phyloP scores from a whole-genome alignment of 768 basidiomycete species.

The Hemileccinum rubropunctum region DNA sequence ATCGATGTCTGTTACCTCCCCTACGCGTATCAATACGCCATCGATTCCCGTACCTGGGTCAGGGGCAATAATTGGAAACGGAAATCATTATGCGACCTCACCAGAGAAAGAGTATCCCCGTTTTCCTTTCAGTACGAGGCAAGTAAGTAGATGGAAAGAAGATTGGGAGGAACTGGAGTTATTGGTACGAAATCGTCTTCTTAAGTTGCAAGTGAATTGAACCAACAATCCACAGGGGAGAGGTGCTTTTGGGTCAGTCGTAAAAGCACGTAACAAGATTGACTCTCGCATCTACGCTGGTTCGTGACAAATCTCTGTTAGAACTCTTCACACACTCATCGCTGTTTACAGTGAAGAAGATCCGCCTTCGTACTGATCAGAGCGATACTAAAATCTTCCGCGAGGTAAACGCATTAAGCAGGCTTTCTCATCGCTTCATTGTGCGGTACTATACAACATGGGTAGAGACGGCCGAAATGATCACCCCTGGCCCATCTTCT shows the following conservation, averaged over 20 bases:
- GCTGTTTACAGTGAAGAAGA: slow-evolving; percentile 70
- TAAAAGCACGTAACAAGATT: slow-evolving; percentile 88
- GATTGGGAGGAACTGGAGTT: slow-evolving; percentile 94
- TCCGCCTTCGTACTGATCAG: slow-evolving; percentile 72
- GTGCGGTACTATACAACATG: slow-evolving; percentile 91
- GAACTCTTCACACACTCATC: not conserved
- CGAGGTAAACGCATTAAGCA: slow-evolving; percentile 86
- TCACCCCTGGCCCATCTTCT: slow-evolving; percentile 46
- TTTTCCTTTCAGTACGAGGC: slow-evolving; percentile 37
- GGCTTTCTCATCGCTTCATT: slow-evolving; percentile 84
- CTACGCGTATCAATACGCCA: slow-evolving; percentile 14
- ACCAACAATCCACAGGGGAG: slow-evolving; percentile 53
- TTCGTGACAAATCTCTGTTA: slow-evolving; percentile 26
- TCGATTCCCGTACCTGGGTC: slow-evolving; percentile 27
- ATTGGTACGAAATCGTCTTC: slow-evolving; percentile 42
- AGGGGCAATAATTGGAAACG: slow-evolving; percentile 49
- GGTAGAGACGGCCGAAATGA: slow-evolving; percentile 69
- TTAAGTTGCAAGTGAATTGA: not conserved
- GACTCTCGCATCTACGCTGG: slow-evolving; percentile 84
- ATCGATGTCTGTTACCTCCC: slow-evolving; percentile 34
- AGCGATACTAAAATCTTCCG: slow-evolving; percentile 87
- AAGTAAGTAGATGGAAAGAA: slow-evolving; percentile 81
- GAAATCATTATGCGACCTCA: slow-evolving; percentile 41
- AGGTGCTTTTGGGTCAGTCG: slow-evolving; percentile 91
- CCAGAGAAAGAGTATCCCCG: slow-evolving; percentile 68